Percentiles rank a stretch among this genome's conserved stretches.
Evolutionary conservation across 306 rosid genomes (phyloP).

Genomic region (Boehmeria nivea): DNA sequence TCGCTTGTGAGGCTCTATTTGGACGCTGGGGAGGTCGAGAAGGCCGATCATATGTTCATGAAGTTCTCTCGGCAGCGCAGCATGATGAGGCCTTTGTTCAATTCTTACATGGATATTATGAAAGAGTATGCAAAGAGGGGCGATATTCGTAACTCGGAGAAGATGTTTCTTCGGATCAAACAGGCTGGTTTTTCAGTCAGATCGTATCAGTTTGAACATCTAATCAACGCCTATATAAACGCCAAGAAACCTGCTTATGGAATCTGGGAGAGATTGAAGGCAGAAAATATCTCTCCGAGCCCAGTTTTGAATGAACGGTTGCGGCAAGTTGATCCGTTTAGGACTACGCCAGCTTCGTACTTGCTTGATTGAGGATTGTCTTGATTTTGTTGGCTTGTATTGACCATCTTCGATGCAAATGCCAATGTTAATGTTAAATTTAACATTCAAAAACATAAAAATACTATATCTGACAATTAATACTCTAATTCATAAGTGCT

Average conservation of each 20-base stretch:
- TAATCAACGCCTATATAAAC: constrained; percentile 57
- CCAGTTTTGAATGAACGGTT: constrained; percentile 29
- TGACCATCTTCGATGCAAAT: too few species aligned
- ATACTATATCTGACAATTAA: too few species aligned
- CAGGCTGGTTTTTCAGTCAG: constrained; percentile 43
- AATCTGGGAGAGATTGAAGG: constrained; percentile 67
- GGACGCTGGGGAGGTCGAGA: constrained; percentile 70
- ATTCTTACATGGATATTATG: constrained; percentile 43
- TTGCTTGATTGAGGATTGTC: constrained; percentile 75
- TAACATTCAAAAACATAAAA: too few species aligned
- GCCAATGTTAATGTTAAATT: too few species aligned
- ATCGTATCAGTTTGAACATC: constrained; percentile 39
- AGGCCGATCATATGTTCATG: constrained; percentile 63
- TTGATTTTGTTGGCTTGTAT: too few species aligned
- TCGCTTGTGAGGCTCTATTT: constrained; percentile 64
- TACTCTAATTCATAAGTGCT: too few species aligned
- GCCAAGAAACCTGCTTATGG: constrained; percentile 76
- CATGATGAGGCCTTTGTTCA: constrained; percentile 42
- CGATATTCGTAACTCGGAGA: constrained; percentile 75
- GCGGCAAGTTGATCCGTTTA: constrained; percentile 53
- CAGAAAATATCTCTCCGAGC: constrained; percentile 53
- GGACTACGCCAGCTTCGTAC: constrained; percentile 50
- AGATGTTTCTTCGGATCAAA: constrained; percentile 54
- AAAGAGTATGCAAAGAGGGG: constrained; percentile 64
- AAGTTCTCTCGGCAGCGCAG: constrained; percentile 50